Conservation (phyloP, 2,329 filamentous ascomycete species). For the Sporothrix variecibatus region DNA sequence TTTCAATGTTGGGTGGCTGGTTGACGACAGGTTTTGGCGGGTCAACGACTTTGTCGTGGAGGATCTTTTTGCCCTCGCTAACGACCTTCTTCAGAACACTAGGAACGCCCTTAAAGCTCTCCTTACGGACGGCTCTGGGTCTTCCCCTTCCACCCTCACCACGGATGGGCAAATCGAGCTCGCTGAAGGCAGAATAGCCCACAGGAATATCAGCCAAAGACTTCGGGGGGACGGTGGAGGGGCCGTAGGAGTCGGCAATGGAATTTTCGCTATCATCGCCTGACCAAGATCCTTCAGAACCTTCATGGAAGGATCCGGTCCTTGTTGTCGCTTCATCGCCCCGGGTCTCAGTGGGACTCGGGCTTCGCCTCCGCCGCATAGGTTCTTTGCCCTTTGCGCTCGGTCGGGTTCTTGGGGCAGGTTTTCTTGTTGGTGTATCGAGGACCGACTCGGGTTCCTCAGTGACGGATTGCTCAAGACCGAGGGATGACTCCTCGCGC, state of each 20-base stretch:
- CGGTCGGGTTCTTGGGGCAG: conserved; percentile 23
- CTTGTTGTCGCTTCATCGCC: conserved; percentile 34
- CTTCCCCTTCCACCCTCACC: conserved; percentile 48
- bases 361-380: conserved; percentile 34
- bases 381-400: conserved; percentile 23
- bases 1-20: conserved; percentile 65
- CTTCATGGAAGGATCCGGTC: conserved; percentile 38
- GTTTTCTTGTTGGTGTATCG: conserved; percentile 33
- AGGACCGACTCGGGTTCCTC: conserved; percentile 39
- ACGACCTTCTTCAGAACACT: conserved; percentile 66
- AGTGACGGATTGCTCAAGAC: background rate
- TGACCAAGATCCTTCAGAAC: conserved; percentile 25
- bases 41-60: conserved; percentile 61
- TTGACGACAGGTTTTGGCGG: conserved; percentile 55
- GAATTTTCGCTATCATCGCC: conserved; percentile 34
- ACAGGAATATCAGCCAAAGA: conserved; percentile 63
- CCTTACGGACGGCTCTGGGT: conserved; percentile 54
- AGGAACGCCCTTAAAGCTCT: conserved; percentile 62
- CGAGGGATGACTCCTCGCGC: background rate
- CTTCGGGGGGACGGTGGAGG: conserved; percentile 50
- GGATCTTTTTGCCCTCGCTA: conserved; percentile 64
- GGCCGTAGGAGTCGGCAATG: conserved; percentile 42
- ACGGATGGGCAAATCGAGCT: conserved; percentile 58
- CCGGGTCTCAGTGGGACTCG: conserved; percentile 37
- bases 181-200: conserved; percentile 67